phyloP scores from a whole-genome alignment of 352 stramenopile genomes.

The Lagenidium sp. region DNA sequence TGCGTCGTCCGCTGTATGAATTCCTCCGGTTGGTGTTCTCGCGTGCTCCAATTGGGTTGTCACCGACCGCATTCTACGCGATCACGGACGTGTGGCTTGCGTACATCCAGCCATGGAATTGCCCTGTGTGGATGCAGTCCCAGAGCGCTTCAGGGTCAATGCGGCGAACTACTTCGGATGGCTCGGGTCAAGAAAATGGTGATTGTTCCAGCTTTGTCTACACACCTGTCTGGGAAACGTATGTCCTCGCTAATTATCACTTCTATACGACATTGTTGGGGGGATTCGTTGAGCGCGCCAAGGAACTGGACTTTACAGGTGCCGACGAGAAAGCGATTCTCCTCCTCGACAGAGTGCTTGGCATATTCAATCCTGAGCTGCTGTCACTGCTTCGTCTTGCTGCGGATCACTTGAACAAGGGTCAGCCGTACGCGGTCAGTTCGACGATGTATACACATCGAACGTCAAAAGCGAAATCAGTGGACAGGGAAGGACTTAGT shows the following conservation, averaged over 20 bases:
- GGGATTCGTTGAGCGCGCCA: slow-evolving; percentile 69
- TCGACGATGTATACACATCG: slow-evolving; percentile 13
- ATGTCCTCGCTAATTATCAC: slow-evolving; percentile 82
- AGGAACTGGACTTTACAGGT: slow-evolving; percentile 74
- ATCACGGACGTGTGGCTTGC: slow-evolving; percentile 83
- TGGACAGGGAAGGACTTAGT: slow-evolving; percentile 31
- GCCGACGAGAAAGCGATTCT: slow-evolving; percentile 49
- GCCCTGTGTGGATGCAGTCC: slow-evolving; percentile 54
- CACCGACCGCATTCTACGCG: slow-evolving; percentile 67
- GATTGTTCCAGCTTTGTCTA: too few species aligned
- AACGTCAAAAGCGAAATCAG: slow-evolving; percentile 9
- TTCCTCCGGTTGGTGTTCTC: slow-evolving; percentile 83
- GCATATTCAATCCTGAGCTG: slow-evolving; percentile 60
- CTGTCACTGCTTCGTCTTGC: slow-evolving; percentile 47
- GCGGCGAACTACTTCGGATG: slow-evolving; percentile 1
- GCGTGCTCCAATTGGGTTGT: slow-evolving; percentile 63
- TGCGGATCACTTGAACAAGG: slow-evolving; percentile 57
- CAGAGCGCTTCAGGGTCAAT: slow-evolving; percentile 6
- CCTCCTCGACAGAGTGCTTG: slow-evolving; percentile 61
- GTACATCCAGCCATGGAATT: slow-evolving; percentile 83
- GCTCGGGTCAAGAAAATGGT: too few species aligned
- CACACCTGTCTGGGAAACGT: slow-evolving; percentile 59
- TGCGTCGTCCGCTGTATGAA: slow-evolving; percentile 70
- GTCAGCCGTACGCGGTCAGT: slow-evolving; percentile 50
- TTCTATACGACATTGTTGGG: slow-evolving; percentile 82